Evolutionary conservation across 768 basidiomycete genomes (phyloP).

Genomic region (Leccinum incarnatum): DNA sequence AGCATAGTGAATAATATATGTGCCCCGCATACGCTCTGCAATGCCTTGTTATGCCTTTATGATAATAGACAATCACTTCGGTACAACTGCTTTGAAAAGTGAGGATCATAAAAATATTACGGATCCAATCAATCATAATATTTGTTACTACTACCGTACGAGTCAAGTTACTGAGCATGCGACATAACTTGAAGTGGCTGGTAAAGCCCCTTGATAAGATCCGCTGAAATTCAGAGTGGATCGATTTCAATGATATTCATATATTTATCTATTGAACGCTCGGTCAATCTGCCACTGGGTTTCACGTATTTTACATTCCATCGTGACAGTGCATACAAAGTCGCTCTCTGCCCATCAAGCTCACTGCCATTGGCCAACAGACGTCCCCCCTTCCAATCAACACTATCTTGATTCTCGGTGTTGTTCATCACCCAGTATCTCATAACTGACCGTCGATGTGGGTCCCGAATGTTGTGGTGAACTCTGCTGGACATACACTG

Average conservation of each 20-base stretch:
- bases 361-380: too few relatives aligned
- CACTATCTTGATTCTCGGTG: not conserved
- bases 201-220: too few relatives aligned
- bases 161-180: not conserved
- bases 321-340: too few relatives aligned
- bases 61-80: not conserved
- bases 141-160: not conserved
- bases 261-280: too few relatives aligned
- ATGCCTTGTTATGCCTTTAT: constrained; percentile 12
- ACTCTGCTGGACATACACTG: not conserved
- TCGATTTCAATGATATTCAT: too few relatives aligned
- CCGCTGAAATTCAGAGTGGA: too few relatives aligned
- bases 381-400: too few relatives aligned
- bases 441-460: not conserved
- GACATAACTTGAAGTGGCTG: too few relatives aligned
- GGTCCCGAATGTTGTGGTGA: not conserved
- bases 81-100: not conserved
- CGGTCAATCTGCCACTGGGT: too few relatives aligned
- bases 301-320: too few relatives aligned
- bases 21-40: constrained; percentile 4
- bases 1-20: constrained; percentile 4
- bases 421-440: not conserved
- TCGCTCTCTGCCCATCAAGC: too few relatives aligned
- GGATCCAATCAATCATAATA: not conserved
- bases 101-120: not conserved